Conservation (phyloP, 768 basidiomycete genomes). For the Amyloporia xantha region DNA sequence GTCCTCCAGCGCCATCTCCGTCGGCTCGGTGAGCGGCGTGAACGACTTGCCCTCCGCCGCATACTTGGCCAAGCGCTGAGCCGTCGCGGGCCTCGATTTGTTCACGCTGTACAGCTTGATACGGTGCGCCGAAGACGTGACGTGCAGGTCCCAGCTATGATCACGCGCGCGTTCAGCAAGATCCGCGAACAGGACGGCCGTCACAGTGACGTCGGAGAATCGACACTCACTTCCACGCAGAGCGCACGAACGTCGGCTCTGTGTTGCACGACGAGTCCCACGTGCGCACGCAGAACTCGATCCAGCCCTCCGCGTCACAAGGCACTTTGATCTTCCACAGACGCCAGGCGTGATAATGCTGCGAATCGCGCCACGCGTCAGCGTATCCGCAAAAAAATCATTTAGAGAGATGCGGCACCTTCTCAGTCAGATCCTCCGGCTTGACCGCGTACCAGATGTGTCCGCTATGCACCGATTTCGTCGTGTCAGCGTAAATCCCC, state of each 20-base stretch:
- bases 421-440: constrained; percentile 42
- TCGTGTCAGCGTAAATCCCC: not conserved
- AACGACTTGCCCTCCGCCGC: constrained; percentile 32
- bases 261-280: constrained; percentile 58
- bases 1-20: constrained; percentile 24
- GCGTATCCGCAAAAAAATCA: too few species aligned
- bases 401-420: constrained; percentile 32
- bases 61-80: constrained; percentile 34
- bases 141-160: constrained; percentile 47
- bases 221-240: constrained; percentile 50
- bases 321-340: constrained; percentile 47
- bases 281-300: constrained; percentile 47
- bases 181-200: not conserved
- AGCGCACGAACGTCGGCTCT: constrained; percentile 47
- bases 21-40: constrained; percentile 35
- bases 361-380: not conserved
- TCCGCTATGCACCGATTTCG: constrained; percentile 27
- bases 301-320: constrained; percentile 50
- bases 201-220: not conserved
- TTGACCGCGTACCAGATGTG: constrained; percentile 44
- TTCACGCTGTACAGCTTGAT: constrained; percentile 53
- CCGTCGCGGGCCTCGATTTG: constrained; percentile 34
- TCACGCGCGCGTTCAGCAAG: not conserved
- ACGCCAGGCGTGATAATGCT: constrained; percentile 51
- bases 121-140: constrained; percentile 46